Base-by-base conservation (phyloP, 2,329 filamentous ascomycete genomes). In the Pseudohalonectria lignicola region DNA sequence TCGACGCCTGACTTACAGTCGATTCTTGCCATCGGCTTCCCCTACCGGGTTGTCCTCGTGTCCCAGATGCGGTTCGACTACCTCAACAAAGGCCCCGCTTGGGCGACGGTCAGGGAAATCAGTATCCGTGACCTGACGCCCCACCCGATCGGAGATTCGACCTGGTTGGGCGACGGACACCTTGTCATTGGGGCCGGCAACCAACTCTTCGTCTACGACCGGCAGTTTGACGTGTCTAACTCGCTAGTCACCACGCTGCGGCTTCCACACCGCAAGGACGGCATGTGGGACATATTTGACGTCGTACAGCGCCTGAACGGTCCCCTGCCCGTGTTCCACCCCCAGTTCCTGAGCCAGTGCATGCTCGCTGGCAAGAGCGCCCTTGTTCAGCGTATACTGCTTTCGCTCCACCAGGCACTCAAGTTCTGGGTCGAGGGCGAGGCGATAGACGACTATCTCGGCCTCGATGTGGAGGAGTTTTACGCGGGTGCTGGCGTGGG, bases 61-160 rank as follows among this genome's bases (percentile, higher is more conserved):
- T 81, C 83, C 5, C 87, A 95, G 53, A 79, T 94, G 62, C 82
- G 88, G 11, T 95, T 92, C 52, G 86, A 94, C 57, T 94, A 94
- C 53, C 67, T 94, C 15, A 86, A 88, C 50, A 81, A 85, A 43
- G 82, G 83, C 1, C 84, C 86, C n/a, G 86, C 87, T 0, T 95
- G 88, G 88, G 82, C 85, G 1, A 71, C 82, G 18, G 82, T 95
- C 41, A 72, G 84, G 33, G 83, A 94, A 53, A 85, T 95, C 40
- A 78, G 72, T 49, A 88, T 87, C 41, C 73, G 82, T 44, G 80
- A 88, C 42, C 66, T 87, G 28, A 94, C 87, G 11, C 85, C 87
- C 20, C 86, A 94, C 55, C 84, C 86, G 0, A 94, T 95, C 36
- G 88, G 87, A 2, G 88, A 95, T 54, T 93, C 87, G 1, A 86